Evolutionary conservation across 2,329 filamentous ascomycete species (phyloP), one percentile per base, ranked within the genome.

Genomic region (Emergomyces orientalis): DNA sequence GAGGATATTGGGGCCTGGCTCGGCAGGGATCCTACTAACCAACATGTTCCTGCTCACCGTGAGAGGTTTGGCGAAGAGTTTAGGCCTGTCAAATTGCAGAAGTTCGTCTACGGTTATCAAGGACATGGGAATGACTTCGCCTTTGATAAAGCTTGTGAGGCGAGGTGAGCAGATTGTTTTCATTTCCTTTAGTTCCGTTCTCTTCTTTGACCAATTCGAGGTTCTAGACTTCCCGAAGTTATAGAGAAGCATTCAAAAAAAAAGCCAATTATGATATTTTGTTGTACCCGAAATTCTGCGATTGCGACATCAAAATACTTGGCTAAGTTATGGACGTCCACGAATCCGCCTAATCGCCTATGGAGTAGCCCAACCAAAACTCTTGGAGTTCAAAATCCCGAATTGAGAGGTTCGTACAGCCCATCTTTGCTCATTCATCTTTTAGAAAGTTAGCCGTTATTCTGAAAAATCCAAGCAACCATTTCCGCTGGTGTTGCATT

Each of bases 261-360:
- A 49, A 94, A 94, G 70, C 90, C 90, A 0, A 87, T 90, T 22
- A 88, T 96, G 80, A 79, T 96, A 0, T 95, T 96, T 70, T 94
- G 91, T 69, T 87, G 87, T 65, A 94, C 90, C 0, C 80, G 89
- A 43, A 88, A 86, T 64, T 88, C 88, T 0, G 86, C 87, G 39
- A 82, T 86, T 55, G 78, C 74, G 9, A 92, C 90, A 1, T 89
- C 90, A 11, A 83, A 82, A 62, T 75, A 83, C 51, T 79, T 95
- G 43, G 84, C 86, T 1, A 83, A 85, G 30, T 83, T 85, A 76
- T 93, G 88, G 86, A 75, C 76, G 1, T 77, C 75, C 37, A 81
- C 80, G 19, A 75, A 76, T 30, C 71, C 79, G 1, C 72, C 74
- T 11, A 80, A 85, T 39, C 82, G 83, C 61, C 78, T 83, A 13